phyloP scores from a whole-genome alignment of 2,329 filamentous ascomycete genomes.

The Aspergillus sp. region DNA sequence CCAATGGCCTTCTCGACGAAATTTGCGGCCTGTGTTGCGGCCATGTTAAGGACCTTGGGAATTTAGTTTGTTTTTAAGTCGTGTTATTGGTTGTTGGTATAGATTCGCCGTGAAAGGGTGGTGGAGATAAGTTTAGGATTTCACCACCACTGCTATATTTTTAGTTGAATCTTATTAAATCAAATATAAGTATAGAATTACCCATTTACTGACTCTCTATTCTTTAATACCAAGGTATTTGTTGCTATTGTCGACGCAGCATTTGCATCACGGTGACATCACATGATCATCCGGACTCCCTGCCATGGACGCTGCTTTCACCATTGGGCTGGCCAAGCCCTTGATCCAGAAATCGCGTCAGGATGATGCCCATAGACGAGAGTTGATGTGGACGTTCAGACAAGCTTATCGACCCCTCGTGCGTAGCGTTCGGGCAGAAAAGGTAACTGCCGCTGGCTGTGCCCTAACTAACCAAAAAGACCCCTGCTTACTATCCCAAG shows the following conservation, averaged over 20 bases:
- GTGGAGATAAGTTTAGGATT: not conserved
- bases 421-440: too few relatives aligned
- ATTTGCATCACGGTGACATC: conserved; percentile 9
- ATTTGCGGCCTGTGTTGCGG: conserved; percentile 5
- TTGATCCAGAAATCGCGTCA: not conserved
- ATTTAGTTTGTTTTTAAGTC: not conserved
- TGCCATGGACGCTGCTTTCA: not conserved
- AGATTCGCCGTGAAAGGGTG: not conserved
- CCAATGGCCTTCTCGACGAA: conserved; percentile 3
- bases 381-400: not conserved
- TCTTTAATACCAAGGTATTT: not conserved
- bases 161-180: not conserved
- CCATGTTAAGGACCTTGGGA: not conserved
- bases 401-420: not conserved
- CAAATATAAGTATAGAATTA: too few relatives aligned
- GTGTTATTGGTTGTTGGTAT: not conserved
- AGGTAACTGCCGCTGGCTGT: not conserved
- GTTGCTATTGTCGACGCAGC: not conserved
- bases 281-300: not conserved
- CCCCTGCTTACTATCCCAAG: too few relatives aligned
- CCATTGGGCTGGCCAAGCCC: not conserved
- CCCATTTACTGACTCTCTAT: not conserved
- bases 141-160: not conserved
- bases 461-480: not conserved
- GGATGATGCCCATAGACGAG: not conserved